Evolutionary conservation across 2,329 filamentous ascomycete genomes (phyloP).

Genomic region (Trichophyton rubrum): DNA sequence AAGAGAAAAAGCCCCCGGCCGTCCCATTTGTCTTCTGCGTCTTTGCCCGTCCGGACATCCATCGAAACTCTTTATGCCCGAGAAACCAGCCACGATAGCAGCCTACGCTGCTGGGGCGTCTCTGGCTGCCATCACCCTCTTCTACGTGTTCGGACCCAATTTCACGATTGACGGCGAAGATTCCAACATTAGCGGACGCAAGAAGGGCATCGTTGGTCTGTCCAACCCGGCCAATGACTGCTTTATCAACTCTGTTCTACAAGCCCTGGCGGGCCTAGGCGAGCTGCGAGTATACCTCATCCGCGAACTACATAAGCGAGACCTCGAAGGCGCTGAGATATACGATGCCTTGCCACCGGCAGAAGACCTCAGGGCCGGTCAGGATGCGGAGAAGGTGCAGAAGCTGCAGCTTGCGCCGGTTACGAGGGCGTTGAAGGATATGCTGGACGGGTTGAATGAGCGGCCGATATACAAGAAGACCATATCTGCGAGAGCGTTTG

Average conservation of each 20-base stretch:
- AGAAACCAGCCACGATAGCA: constrained; percentile 69
- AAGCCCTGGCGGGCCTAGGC: constrained; percentile 78
- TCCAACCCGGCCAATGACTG: constrained; percentile 88
- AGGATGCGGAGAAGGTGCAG: constrained; percentile 38
- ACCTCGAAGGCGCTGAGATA: constrained; percentile 62
- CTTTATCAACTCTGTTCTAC: constrained; percentile 92
- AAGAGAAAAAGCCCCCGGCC: not conserved
- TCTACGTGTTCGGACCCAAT: constrained; percentile 97
- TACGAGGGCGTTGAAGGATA: constrained; percentile 78
- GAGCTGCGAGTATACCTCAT: constrained; percentile 88
- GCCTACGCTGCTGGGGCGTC: constrained; percentile 93
- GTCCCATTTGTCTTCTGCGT: not conserved
- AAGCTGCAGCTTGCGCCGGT: constrained; percentile 68
- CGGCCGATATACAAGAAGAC: constrained; percentile 87
- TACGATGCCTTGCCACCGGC: constrained; percentile 51
- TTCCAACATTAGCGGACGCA: constrained; percentile 47
- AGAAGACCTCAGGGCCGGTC: constrained; percentile 26
- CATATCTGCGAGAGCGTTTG: constrained; percentile 75
- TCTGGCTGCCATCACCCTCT: constrained; percentile 82
- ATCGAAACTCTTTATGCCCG: constrained; percentile 46
- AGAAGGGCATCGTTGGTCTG: constrained; percentile 79
- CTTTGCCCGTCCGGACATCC: not conserved
- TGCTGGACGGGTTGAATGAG: constrained; percentile 86
- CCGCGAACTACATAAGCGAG: constrained; percentile 72
- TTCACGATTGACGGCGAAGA: constrained; percentile 83